Percentiles rank a stretch among this genome's conserved stretches.
Conservation (phyloP, 345 rosid species). For the Lepidium didymum region DNA sequence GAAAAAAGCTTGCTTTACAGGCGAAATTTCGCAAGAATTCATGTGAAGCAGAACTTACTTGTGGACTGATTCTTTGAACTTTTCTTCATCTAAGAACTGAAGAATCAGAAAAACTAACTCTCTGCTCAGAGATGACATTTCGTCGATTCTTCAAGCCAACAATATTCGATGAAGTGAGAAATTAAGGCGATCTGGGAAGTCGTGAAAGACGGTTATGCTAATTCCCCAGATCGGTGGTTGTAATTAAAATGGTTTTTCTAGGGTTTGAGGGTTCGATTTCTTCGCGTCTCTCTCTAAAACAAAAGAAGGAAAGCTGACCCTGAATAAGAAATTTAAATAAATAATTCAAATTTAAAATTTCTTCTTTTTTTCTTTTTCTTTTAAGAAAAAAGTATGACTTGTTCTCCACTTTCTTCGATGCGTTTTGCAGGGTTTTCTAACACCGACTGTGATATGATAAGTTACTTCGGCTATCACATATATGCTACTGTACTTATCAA, state of each 20-base stretch:
- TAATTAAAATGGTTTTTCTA: conserved; percentile 12
- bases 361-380: neutral
- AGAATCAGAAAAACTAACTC: conserved; percentile 46
- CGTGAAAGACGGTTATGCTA: neutral
- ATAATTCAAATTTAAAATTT: neutral
- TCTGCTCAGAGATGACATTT: conserved; percentile 52
- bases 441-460: conserved; percentile 20
- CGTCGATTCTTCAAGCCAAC: neutral
- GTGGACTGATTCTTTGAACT: conserved; percentile 50
- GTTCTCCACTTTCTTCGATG: conserved; percentile 28
- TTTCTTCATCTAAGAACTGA: conserved; percentile 54
- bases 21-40: neutral
- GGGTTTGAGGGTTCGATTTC: conserved; percentile 21
- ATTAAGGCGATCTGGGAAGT: conserved; percentile 1
- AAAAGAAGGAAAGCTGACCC: conserved; percentile 13
- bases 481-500: fast-evolving
- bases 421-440: conserved; percentile 24
- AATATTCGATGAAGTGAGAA: neutral
- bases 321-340: neutral
- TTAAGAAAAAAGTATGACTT: conserved; percentile 18
- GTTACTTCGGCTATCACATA: fast-evolving
- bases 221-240: conserved; percentile 11
- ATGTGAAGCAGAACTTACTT: conserved; percentile 26
- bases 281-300: conserved; percentile 9
- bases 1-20: neutral